Evolutionary conservation across 2,329 filamentous ascomycete genomes (phyloP).

Genomic region (Drechslera avenae): DNA sequence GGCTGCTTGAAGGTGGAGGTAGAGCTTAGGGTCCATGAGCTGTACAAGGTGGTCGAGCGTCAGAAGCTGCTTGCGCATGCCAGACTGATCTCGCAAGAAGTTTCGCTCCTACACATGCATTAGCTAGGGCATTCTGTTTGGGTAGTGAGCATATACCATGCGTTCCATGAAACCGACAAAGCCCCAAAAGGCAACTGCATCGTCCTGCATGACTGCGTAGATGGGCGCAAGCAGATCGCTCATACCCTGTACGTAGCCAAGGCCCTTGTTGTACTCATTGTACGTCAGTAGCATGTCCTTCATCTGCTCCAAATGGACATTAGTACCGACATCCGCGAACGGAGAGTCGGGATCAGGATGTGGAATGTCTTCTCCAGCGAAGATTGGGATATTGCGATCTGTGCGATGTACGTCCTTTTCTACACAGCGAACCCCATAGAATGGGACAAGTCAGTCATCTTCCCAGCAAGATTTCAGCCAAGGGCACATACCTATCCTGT

Average conservation of each 20-base stretch:
- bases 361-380: constrained; percentile 93
- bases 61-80: constrained; percentile 89
- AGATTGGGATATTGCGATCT: constrained; percentile 92
- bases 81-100: constrained; percentile 92
- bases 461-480: not conserved
- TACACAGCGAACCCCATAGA: constrained; percentile 62
- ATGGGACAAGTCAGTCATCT: constrained; percentile 56
- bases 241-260: constrained; percentile 99
- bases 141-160: constrained; percentile 62
- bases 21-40: constrained; percentile 94
- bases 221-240: constrained; percentile 94
- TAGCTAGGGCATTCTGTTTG: constrained; percentile 2
- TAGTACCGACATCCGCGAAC: constrained; percentile 90
- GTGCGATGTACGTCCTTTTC: constrained; percentile 99
- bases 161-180: constrained; percentile 96
- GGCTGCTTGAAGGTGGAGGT: constrained; percentile 83
- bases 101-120: constrained; percentile 71
- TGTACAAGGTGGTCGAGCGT: constrained; percentile 94
- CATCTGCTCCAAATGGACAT: constrained; percentile 97
- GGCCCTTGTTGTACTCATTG: constrained; percentile 94
- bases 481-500: constrained; percentile 77
- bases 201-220: constrained; percentile 96
- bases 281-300: constrained; percentile 99
- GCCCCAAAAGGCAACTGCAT: constrained; percentile 94
- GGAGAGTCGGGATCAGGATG: constrained; percentile 96